Base-by-base conservation (phyloP, 2,329 filamentous ascomycete genomes). In the Aspergillus costaricaensis region DNA sequence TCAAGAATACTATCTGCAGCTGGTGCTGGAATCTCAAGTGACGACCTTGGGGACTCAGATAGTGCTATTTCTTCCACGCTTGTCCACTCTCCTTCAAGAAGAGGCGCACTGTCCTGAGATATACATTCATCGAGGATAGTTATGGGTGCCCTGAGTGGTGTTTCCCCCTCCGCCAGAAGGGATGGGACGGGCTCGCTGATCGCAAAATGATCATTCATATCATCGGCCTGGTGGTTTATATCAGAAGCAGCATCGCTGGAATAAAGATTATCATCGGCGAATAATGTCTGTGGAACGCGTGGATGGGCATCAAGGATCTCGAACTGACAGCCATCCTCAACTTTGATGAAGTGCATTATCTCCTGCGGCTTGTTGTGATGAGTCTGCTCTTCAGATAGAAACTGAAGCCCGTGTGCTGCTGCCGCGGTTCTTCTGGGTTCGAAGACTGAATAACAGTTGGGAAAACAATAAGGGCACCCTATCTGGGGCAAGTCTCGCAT, bases 201-300 rank as follows among this genome's bases (percentile, higher is more conserved):
- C 2, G 57, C 25, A 21, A 62, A 57, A 44, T 36, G 57, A 5
- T 32, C 27, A 12, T 36, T 59, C 8, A 61, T 44, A 36, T 55
- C 55, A 14, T 60, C 60, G 19, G 59, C 47, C 32, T 67, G 62
- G 19, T 70, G 67, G 5, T 61, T 36, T 9, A 64, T 23, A 15
- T 39, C 50, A 41, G 54, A 36, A 19, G 54, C 49, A 19, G 32
- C 9, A 25, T 57, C 56, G 23, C 38, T 47, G 6, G 59, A 27
- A 23, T 47, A 17, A 43, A 47, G 2, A 10, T 55, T 47, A 27
- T 49, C 55, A 36, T 44, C 54, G n/a, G 25, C 32, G 48, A 62
- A 27, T 12, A 23, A 6, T 19, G 4, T 52, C 17, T 17, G 47
- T n/a, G 38, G 38, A n/a, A 32, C 38, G 5, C 23, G 8, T 19